A percentile compares a stretch with the other conserved stretches of the same genome.
phyloP scores from a whole-genome alignment of 2,329 filamentous ascomycete genomes.

The Tolypocladium ovalisporum region DNA sequence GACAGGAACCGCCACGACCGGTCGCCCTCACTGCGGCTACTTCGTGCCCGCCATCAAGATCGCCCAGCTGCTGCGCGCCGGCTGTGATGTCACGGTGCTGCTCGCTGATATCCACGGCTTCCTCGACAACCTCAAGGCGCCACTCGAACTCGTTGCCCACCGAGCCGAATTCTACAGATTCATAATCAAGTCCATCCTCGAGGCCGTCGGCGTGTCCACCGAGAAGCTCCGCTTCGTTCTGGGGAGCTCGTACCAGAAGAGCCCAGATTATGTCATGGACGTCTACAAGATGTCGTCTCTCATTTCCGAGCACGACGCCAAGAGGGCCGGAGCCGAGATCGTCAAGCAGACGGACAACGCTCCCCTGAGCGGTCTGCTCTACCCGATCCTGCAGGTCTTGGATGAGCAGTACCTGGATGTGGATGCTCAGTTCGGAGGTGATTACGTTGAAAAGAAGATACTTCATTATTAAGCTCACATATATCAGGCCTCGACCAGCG shows the following conservation, averaged over 20 bases:
- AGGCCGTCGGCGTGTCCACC: conserved; percentile 68
- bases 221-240: conserved; percentile 74
- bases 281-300: conserved; percentile 64
- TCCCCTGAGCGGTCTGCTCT: conserved; percentile 41
- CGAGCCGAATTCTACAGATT: conserved; percentile 76
- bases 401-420: conserved; percentile 85
- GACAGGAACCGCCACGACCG: conserved; percentile 66
- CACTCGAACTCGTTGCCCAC: conserved; percentile 74
- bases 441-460: neutral
- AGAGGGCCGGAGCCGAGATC: conserved; percentile 84
- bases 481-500: conserved; percentile 57
- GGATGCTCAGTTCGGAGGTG: conserved; percentile 77
- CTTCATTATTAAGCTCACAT: neutral
- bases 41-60: conserved; percentile 84
- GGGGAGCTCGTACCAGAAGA: conserved; percentile 73
- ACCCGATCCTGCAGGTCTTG: conserved; percentile 60
- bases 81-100: conserved; percentile 71
- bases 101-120: conserved; percentile 68
- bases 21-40: conserved; percentile 83
- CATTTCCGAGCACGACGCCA: conserved; percentile 69
- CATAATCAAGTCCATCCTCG: conserved; percentile 63
- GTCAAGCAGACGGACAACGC: conserved; percentile 84
- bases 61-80: conserved; percentile 74
- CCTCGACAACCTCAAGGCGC: conserved; percentile 76
- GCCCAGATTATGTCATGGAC: conserved; percentile 73